These are phyloP conservation scores for Sicyos edulis DNA, from an alignment of 306 rosid species.

Conservation along the genomic window DNA sequence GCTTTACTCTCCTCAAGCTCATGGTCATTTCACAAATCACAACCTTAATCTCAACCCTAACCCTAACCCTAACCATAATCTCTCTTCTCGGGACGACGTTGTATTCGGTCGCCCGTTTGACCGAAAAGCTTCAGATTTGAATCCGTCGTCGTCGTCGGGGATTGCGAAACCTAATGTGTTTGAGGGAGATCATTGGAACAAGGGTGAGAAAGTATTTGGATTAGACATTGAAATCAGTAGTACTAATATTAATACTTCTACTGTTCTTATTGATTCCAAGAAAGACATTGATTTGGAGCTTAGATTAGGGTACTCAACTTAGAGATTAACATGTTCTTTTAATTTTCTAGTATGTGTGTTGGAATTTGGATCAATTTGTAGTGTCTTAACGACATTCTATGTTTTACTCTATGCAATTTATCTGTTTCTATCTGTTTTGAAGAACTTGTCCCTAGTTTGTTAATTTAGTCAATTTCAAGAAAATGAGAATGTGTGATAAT, in stretches of 20 bases:
- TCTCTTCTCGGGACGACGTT: conserved; percentile 15
- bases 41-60: conserved; percentile 33
- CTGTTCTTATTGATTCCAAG: conserved; percentile 49
- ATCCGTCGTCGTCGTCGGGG: background rate
- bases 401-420: background rate
- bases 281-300: conserved; percentile 87
- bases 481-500: background rate
- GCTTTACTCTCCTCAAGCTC: conserved; percentile 46
- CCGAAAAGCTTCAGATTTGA: conserved; percentile 21
- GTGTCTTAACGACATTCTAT: background rate
- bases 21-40: conserved; percentile 25
- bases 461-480: background rate
- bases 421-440: background rate
- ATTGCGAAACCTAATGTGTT: conserved; percentile 23
- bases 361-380: background rate
- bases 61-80: conserved; percentile 20
- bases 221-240: conserved; percentile 62
- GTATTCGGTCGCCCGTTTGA: background rate
- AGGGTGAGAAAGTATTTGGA: conserved; percentile 16
- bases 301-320: conserved; percentile 49
- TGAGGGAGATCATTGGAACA: background rate
- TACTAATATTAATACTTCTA: background rate
- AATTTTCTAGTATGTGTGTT: background rate
- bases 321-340: conserved; percentile 5
- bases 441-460: background rate